Conservation (phyloP, 352 stramenopile genomes). For the Pseudoperonospora humuli region DNA sequence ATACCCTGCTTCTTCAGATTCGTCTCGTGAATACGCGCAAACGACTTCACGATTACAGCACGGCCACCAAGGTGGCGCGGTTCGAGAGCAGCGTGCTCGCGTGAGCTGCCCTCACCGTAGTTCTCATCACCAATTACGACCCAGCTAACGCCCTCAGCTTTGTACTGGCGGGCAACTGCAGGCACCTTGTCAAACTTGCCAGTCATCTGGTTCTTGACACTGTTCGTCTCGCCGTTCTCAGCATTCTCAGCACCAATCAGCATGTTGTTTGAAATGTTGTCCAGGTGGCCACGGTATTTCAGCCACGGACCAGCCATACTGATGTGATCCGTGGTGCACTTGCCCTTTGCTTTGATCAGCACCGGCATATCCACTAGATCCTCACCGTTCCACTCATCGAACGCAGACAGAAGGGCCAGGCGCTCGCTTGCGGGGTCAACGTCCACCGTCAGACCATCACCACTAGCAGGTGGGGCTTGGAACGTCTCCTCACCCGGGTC, state of each 20-base stretch:
- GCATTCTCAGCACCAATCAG: constrained; percentile 90
- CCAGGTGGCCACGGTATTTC: constrained; percentile 91
- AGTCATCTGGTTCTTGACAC: constrained; percentile 86
- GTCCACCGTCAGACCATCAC: constrained; percentile 59
- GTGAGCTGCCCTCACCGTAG: constrained; percentile 90
- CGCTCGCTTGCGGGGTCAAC: constrained; percentile 80
- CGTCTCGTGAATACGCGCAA: constrained; percentile 92
- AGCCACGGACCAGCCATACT: constrained; percentile 91
- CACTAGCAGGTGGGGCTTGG: constrained; percentile 72
- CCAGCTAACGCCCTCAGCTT: constrained; percentile 84
- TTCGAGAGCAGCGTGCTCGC: constrained; percentile 89
- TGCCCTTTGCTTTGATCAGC: constrained; percentile 93
- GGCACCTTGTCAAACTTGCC: constrained; percentile 86
- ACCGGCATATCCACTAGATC: constrained; percentile 84
- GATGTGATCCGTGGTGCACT: constrained; percentile 94
- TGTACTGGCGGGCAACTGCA: constrained; percentile 86
- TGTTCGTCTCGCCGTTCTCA: constrained; percentile 90
- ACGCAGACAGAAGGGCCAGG: constrained; percentile 83
- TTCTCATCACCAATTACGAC: constrained; percentile 92
- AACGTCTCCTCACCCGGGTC: constrained; percentile 90
- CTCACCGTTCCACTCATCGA: constrained; percentile 87
- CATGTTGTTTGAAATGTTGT: constrained; percentile 95
- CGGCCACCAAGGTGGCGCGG: constrained; percentile 86
- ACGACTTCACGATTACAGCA: constrained; percentile 90
- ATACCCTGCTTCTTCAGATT: constrained; percentile 96